Percentiles rank a stretch among this genome's conserved stretches.
Evolutionary conservation across 2,329 filamentous ascomycete species (phyloP).

Genomic region (Fusarium nanum): DNA sequence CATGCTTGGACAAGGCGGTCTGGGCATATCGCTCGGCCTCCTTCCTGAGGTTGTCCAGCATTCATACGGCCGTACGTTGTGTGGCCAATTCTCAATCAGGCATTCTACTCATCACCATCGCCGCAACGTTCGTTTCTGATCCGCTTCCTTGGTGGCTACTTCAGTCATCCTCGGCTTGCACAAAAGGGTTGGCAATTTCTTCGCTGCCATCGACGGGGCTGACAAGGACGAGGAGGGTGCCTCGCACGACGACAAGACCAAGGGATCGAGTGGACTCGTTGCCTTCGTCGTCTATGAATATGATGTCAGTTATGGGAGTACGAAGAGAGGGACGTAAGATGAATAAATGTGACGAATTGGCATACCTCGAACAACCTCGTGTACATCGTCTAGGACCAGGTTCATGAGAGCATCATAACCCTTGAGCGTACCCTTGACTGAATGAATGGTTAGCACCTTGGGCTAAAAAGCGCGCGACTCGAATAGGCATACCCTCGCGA

Average conservation of each 20-base stretch:
- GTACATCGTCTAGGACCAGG: slow-evolving; percentile 92
- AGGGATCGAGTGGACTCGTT: slow-evolving; percentile 85
- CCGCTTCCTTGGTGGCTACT: background rate
- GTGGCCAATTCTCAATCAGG: slow-evolving; percentile 1
- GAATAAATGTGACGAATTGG: background rate
- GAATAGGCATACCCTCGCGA: slow-evolving; percentile 73
- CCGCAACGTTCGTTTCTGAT: slow-evolving; percentile 21
- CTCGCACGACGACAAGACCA: slow-evolving; percentile 88
- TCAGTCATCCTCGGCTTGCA: slow-evolving; percentile 75
- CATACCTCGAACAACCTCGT: slow-evolving; percentile 88
- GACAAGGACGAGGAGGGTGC: slow-evolving; percentile 91
- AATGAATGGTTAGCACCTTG: slow-evolving; percentile 17
- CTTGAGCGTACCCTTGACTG: slow-evolving; percentile 90
- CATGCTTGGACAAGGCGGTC: slow-evolving; percentile 17
- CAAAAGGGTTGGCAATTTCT: slow-evolving; percentile 94
- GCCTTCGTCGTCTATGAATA: slow-evolving; percentile 82
- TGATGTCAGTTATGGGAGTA: slow-evolving; percentile 8
- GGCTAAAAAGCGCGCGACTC: background rate
- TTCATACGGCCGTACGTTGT: slow-evolving; percentile 3
- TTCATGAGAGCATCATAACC: slow-evolving; percentile 99
- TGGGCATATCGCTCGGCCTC: slow-evolving; percentile 18
- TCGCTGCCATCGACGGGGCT: slow-evolving; percentile 95
- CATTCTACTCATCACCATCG: slow-evolving; percentile 6
- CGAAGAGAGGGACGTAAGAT: background rate
- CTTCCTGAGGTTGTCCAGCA: slow-evolving; percentile 7